Evolutionary conservation across 1,284 basidiomycete species (phyloP).

Genomic region (Ustilago curta): DNA sequence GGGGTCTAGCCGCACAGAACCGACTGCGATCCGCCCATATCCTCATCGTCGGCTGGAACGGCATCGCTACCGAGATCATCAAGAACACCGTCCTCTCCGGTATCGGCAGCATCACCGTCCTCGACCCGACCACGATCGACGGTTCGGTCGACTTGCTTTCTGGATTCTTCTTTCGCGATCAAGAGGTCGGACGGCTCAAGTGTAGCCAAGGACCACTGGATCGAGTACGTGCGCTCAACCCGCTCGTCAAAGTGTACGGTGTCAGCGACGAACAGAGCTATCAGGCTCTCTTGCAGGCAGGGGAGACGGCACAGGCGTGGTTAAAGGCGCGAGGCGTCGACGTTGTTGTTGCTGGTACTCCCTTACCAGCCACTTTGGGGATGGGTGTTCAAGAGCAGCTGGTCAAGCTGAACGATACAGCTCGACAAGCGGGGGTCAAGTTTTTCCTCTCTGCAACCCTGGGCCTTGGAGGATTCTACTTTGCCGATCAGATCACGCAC

Average conservation of each 20-base stretch:
- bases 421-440: slow-evolving; percentile 71
- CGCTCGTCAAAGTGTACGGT: slow-evolving; percentile 83
- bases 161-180: slow-evolving; percentile 93
- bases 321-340: slow-evolving; percentile 71
- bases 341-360: slow-evolving; percentile 58
- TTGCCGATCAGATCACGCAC: slow-evolving; percentile 88
- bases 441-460: slow-evolving; percentile 90
- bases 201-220: slow-evolving; percentile 34
- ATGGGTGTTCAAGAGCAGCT: slow-evolving; percentile 66
- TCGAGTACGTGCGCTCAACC: slow-evolving; percentile 88
- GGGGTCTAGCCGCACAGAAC: slow-evolving; percentile 98
- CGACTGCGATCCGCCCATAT: slow-evolving; percentile 94
- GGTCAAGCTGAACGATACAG: slow-evolving; percentile 81
- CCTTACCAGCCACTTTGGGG: background rate
- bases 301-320: slow-evolving; percentile 59
- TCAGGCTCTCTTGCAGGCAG: slow-evolving; percentile 25
- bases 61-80: slow-evolving; percentile 92
- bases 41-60: slow-evolving; percentile 82
- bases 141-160: slow-evolving; percentile 82
- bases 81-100: slow-evolving; percentile 83
- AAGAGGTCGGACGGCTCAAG: slow-evolving; percentile 75
- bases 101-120: slow-evolving; percentile 74
- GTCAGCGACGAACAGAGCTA: slow-evolving; percentile 26
- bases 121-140: slow-evolving; percentile 70
- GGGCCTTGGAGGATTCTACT: slow-evolving; percentile 92